Base-by-base conservation (phyloP, 768 basidiomycete species). In the Scleroderma bovista region DNA sequence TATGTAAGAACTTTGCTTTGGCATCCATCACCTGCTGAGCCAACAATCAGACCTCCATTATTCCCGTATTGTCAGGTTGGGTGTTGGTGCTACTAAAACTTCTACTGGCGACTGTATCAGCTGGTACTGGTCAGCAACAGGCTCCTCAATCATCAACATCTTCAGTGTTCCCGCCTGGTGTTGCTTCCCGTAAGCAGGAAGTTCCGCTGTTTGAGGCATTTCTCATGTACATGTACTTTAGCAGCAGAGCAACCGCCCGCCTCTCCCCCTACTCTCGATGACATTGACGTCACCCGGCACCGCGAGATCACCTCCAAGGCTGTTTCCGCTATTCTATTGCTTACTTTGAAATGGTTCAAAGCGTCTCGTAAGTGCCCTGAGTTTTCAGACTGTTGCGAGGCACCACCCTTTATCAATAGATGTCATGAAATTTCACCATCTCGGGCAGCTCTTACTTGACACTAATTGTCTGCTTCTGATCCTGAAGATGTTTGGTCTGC, bases 271-370 rank as follows among this genome's bases (percentile, higher is more conserved):
- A 88, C 86, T 0, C 69, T 93, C 12, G 93, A 97, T 52, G 95
- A 99, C 58, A 82, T 90, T 44, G 96, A 99, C 62, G 86, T 94
- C 26, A 86, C 83, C 22, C 82, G 96, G 11, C 95, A 98, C 69
- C 88, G 95, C 34, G 96, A 99, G 68, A 94, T 99, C 57, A 96
- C 91, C 0, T 92, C 91, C 11, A 99, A 99, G 66, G 93, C 93
- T 0, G 91, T 96, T 4, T 97, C 96, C 13, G 95, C 93, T 1
- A 96, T 98, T 50, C 68, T 99, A 23, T 69, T 98, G 6, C 72
- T 97, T 33, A 80, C 88, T 2, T 67, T 99, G 57, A 96, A 98
- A 66, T 99, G 96, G 96, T 95, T 97, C 76, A 98, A 98, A 69
- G 89, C 88, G 20, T 97, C 95, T 45, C 96, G 95, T 97, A 57